Percentiles rank a stretch among this genome's conserved stretches.
Evolutionary conservation across 352 stramenopile species (phyloP).

Genomic region (Phytophthora ramorum): DNA sequence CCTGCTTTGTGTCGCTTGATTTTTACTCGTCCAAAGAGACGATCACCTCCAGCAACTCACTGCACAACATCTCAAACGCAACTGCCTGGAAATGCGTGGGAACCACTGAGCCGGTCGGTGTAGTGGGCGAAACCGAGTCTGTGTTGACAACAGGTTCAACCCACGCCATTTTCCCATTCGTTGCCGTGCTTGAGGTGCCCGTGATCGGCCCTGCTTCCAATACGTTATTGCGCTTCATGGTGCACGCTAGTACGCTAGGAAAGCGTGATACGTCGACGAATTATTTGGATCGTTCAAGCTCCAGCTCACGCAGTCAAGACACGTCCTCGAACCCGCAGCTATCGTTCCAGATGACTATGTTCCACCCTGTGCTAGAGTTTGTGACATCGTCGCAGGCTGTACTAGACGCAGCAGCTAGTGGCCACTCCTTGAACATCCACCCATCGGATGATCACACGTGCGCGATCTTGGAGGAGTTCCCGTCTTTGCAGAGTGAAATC

Average conservation of each 20-base stretch:
- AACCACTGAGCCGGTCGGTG: conserved; percentile 78
- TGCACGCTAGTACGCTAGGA: conserved; percentile 81
- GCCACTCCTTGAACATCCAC: conserved; percentile 78
- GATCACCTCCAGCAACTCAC: conserved; percentile 52
- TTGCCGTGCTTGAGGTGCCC: conserved; percentile 86
- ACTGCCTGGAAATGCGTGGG: conserved; percentile 86
- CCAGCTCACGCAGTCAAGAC: conserved; percentile 47
- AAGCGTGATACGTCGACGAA: conserved; percentile 60
- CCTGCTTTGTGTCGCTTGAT: conserved; percentile 86
- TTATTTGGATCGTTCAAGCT: conserved; percentile 54
- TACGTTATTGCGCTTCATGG: conserved; percentile 87
- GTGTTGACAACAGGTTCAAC: conserved; percentile 62
- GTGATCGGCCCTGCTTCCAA: conserved; percentile 83
- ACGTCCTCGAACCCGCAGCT: conserved; percentile 49
- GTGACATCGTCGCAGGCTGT: conserved; percentile 87
- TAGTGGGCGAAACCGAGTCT: conserved; percentile 68
- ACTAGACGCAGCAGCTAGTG: conserved; percentile 80
- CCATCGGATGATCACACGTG: conserved; percentile 83
- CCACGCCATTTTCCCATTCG: conserved; percentile 82
- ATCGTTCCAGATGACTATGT: conserved; percentile 90
- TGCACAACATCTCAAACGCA: conserved; percentile 61
- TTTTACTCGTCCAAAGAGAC: conserved; percentile 83
- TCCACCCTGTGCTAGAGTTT: conserved; percentile 87
- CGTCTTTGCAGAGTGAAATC: conserved; percentile 69
- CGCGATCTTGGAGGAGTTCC: conserved; percentile 75